Base-by-base conservation (phyloP, 2,329 filamentous ascomycete genomes). In the Phyllosticta citriasiana region DNA sequence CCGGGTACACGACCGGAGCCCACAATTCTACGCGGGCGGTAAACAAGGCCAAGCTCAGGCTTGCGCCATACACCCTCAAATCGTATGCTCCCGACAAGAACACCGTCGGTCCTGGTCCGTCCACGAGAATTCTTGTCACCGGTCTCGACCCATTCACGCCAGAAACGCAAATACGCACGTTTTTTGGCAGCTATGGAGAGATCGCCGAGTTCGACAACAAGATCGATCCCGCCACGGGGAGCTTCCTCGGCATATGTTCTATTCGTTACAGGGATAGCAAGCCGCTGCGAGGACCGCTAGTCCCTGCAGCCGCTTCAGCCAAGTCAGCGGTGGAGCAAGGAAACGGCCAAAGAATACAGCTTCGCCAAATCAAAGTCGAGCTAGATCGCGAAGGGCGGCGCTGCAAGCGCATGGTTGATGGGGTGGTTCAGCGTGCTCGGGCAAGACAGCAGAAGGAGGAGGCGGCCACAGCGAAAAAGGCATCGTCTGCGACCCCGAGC, bases 171-270 rank as follows among this genome's bases (percentile, higher is more conserved):
- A 82, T 96, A 57, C 84, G 83, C 19, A 84, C 87, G 54, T 83
- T 89, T 59, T 95, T 96, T 71, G 84, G 87, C 19, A 84, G 83
- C 2, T 96, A 88, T 75, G 91, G 91, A 59, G 90, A 96, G 62
- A 92, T 99, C 65, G 88, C 88, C 53, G 88, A 92, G 70, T 88
- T 95, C 67, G 91, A 90, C 70, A 97, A 97, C 71, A 93, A 95
- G 72, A 93, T 95, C 69, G 91, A 99, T 73, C 94, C 94, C 8
- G 88, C 92, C 62, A 97, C 92, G 12, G 94, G 94, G 19, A 94
- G 90, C 70, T 96, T 95, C 71, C 82, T 99, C 12, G 94, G 94
- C 12, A 92, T 99, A 71, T 96, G 90, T 66, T 90, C 91, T 16
- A 91, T 99, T 70, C 86, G 88, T 63, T 99, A 95, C 74, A 86